Percentiles rank a stretch among this genome's conserved stretches.
phyloP scores from a whole-genome alignment of 768 basidiomycete genomes.

The Boletellus ananas region DNA sequence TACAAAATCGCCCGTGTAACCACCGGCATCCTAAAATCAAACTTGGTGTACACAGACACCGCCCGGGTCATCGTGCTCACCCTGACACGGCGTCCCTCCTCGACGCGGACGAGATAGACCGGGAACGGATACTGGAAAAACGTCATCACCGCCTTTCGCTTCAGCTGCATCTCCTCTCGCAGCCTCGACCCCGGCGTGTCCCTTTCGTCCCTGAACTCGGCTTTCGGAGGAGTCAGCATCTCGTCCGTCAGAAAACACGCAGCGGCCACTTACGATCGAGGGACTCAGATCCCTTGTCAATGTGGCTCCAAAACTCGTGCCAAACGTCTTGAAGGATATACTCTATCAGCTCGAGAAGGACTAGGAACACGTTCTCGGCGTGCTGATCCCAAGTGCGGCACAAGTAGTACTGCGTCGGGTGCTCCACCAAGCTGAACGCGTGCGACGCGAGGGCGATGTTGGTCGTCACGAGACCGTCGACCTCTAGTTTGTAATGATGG shows the following conservation, averaged over 20 bases:
- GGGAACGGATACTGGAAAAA: constrained; percentile 17
- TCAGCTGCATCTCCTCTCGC: constrained; percentile 9
- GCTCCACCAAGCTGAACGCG: background rate
- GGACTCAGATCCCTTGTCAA: background rate
- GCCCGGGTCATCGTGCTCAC: constrained; percentile 13
- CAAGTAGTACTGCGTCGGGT: constrained; percentile 13
- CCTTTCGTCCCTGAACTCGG: background rate
- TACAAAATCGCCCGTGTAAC: constrained; percentile 15
- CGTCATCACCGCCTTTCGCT: constrained; percentile 14
- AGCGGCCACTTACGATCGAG: constrained; percentile 1
- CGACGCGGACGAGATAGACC: constrained; percentile 15
- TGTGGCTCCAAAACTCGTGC: background rate
- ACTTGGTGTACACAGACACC: constrained; percentile 6
- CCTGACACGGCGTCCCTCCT: constrained; percentile 15
- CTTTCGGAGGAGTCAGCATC: constrained; percentile 1
- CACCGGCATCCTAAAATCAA: constrained; percentile 19
- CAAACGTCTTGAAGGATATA: constrained; percentile 6
- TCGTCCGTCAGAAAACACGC: background rate
- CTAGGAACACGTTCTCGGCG: constrained; percentile 12
- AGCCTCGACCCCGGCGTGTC: constrained; percentile 6
- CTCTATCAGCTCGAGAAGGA: constrained; percentile 16
- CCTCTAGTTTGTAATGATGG: constrained; percentile 13
- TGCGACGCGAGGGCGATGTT: constrained; percentile 7
- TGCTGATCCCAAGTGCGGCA: constrained; percentile 22
- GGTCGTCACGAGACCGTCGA: constrained; percentile 6